These are phyloP conservation scores for Artemisia argyi DNA, from an alignment of 129 eudicot genomes.

Conservation along the genomic window DNA sequence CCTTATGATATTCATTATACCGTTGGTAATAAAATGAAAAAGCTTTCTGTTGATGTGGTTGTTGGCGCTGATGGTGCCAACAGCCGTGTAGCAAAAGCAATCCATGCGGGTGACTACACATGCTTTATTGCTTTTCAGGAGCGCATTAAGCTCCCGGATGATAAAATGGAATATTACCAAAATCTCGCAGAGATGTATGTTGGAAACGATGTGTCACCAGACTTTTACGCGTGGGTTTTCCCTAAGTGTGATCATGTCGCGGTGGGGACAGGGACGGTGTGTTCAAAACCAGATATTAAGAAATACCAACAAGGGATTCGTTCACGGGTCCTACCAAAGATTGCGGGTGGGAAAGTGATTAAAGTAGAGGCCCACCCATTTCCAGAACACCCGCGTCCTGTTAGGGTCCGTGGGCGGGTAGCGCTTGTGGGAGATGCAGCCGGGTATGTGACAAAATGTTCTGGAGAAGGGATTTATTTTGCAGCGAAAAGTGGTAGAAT, in stretches of 20 bases:
- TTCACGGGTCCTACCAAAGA: constrained; percentile 63
- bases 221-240: constrained; percentile 94
- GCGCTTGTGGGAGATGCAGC: constrained; percentile 93
- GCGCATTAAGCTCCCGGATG: constrained; percentile 71
- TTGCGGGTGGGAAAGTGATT: constrained; percentile 78
- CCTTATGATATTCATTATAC: constrained; percentile 71
- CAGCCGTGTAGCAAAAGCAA: constrained; percentile 79
- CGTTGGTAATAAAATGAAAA: constrained; percentile 38
- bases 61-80: constrained; percentile 98
- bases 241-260: constrained; percentile 96
- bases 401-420: constrained; percentile 65
- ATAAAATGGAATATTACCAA: constrained; percentile 76
- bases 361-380: constrained; percentile 93
- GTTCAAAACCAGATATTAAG: constrained; percentile 70
- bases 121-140: constrained; percentile 93
- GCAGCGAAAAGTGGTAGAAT: constrained; percentile 95
- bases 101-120: constrained; percentile 79
- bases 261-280: constrained; percentile 88
- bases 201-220: constrained; percentile 93
- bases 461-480: constrained; percentile 94
- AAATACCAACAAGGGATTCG: constrained; percentile 70
- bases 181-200: constrained; percentile 90
- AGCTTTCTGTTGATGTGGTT: constrained; percentile 76
- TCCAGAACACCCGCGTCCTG: constrained; percentile 93
- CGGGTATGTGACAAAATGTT: constrained; percentile 89